A percentile compares a stretch with the other conserved stretches of the same genome.
These are phyloP conservation scores for Tolypocladium paradoxum DNA, from an alignment of 2,329 filamentous ascomycete species.

Conservation along the genomic window DNA sequence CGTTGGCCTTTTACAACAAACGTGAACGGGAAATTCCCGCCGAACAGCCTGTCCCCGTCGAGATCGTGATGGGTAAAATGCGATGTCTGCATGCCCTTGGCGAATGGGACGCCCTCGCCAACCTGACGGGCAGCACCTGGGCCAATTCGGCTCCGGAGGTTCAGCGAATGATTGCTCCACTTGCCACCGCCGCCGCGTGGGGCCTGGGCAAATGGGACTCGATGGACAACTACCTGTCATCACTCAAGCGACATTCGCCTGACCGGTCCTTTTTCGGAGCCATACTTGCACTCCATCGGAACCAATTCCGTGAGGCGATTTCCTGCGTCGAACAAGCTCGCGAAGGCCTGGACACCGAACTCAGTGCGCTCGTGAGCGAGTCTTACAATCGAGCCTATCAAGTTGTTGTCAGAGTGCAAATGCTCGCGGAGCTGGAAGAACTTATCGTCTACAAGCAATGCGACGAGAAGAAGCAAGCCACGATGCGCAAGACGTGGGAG, in stretches of 20 bases:
- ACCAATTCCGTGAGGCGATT: conserved; percentile 89
- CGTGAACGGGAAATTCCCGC: conserved; percentile 60
- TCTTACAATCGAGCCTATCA: conserved; percentile 97
- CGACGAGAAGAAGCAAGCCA: conserved; percentile 77
- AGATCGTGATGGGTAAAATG: conserved; percentile 99
- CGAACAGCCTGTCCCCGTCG: conserved; percentile 57
- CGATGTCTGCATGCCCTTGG: conserved; percentile 91
- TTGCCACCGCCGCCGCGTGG: conserved; percentile 94
- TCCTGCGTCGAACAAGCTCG: conserved; percentile 82
- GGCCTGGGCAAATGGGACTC: conserved; percentile 93
- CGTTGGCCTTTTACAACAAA: conserved; percentile 80
- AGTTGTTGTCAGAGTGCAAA: conserved; percentile 96
- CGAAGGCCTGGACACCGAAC: conserved; percentile 87
- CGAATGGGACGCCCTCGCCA: conserved; percentile 91
- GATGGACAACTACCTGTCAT: conserved; percentile 93
- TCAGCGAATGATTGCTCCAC: conserved; percentile 79
- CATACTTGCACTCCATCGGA: conserved; percentile 87
- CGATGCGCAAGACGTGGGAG: conserved; percentile 92
- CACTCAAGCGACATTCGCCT: conserved; percentile 87
- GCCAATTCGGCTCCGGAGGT: conserved; percentile 79
- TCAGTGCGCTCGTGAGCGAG: conserved; percentile 93
- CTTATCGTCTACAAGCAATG: conserved; percentile 97
- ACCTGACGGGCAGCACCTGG: conserved; percentile 87
- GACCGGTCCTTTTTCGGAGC: conserved; percentile 97
- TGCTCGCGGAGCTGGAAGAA: conserved; percentile 97